Base-by-base conservation (phyloP, 495 filamentous ascomycete genomes). In the Penicillium daleae region DNA sequence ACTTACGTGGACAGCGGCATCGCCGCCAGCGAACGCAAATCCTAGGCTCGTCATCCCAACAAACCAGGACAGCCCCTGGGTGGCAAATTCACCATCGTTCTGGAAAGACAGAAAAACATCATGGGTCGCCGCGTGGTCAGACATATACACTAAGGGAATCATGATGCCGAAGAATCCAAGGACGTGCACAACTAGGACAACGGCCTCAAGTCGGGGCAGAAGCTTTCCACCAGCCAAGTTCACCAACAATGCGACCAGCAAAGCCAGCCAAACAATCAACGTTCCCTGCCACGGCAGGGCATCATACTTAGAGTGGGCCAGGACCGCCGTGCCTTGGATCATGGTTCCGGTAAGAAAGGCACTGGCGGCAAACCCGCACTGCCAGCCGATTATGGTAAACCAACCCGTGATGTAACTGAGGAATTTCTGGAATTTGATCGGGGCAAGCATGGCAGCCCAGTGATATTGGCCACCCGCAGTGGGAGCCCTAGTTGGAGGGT, bases 91-190 rank as follows among this genome's bases (percentile, higher is more conserved):
- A 21, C 78, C 78, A 0, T 61, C 57, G 49, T 82, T 78, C 12
- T 61, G 35, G 42, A 80, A 79, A 6, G 67, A 62, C 6, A 66
- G 66, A 32, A 79, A 79, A 15, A 79, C 76, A 57, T 66, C 59
- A 8, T 61, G 51, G 0, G 67, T 62, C 44, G 59, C 48, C n/a
- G 55, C 61, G 48, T 72, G 66, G 39, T 71, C 60, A 12, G 73
- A 69, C 52, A 66, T 69, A 40, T 70, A 62, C 19, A 53, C 40
- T 1, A 73, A 42, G 17, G 78, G 74, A 48, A 84, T 80, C 6
- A 84, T 59, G 54, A 85, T 72, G 10, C 71, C 77, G 56, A 84
- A 82, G 62, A 83, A 80, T 19, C 78, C 78, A 10, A 75, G 26
- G 17, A 82, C 52, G 48, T 83, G 79, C 5, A 82, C 26, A 12